phyloP scores from a whole-genome alignment of 176 grass and related monocot genomes.

The Carex scoparia region DNA sequence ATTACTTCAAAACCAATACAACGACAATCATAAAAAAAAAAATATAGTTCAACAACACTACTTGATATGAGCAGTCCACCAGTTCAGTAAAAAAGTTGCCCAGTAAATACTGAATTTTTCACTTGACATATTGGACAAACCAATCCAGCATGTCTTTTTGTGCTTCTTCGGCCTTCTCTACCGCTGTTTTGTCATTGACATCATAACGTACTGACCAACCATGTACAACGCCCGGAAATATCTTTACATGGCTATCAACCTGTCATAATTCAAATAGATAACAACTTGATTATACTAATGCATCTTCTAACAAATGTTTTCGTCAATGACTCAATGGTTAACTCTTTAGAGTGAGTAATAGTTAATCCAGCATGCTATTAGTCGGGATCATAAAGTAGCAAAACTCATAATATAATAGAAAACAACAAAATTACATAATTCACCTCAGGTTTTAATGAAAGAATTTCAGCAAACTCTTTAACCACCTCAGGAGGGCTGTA shows the following conservation, averaged over 20 bases:
- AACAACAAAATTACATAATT: background rate
- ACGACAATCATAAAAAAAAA: background rate
- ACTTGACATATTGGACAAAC: constrained; percentile 38
- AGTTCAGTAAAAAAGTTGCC: background rate
- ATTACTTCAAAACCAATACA: too few species aligned
- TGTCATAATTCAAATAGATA: constrained; percentile 7
- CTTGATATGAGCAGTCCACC: background rate
- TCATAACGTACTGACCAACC: constrained; percentile 34
- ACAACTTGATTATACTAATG: background rate
- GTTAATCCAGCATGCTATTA: background rate
- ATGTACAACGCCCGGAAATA: constrained; percentile 31
- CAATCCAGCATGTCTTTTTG: constrained; percentile 31
- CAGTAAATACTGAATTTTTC: background rate
- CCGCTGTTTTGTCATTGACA: constrained; percentile 15
- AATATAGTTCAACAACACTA: background rate
- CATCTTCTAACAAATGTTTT: background rate
- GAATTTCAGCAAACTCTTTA: constrained; percentile 36
- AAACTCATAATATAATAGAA: background rate
- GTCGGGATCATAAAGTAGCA: background rate
- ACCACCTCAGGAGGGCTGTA: constrained; percentile 28
- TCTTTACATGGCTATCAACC: constrained; percentile 29
- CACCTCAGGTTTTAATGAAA: constrained; percentile 31
- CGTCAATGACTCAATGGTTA: background rate
- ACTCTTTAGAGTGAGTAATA: background rate
- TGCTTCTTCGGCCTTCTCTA: constrained; percentile 35